Evolutionary conservation across 116 monocot species (phyloP).

Genomic region (Trichopus zeylanicus): DNA sequence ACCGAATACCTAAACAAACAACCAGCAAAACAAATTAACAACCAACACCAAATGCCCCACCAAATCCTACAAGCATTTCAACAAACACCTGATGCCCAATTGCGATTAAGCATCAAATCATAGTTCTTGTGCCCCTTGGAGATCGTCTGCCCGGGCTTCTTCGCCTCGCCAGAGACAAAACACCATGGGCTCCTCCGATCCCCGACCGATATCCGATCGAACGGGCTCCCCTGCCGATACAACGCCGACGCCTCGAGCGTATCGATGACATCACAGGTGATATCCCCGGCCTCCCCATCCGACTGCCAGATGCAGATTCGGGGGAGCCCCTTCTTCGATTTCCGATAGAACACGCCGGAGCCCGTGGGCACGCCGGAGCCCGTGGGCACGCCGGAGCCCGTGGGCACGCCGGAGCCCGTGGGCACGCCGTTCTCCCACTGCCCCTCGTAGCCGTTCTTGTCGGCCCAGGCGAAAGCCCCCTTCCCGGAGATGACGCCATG

Average conservation of each 20-base stretch:
- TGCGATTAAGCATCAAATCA: constrained; percentile 37
- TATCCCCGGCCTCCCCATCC: constrained; percentile 78
- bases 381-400: too few species aligned
- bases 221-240: constrained; percentile 28
- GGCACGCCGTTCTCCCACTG: constrained; percentile 79
- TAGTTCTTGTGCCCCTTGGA: constrained; percentile 91
- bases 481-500: constrained; percentile 42
- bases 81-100: constrained; percentile 63
- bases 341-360: constrained; percentile 65
- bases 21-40: too few species aligned
- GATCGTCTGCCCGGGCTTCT: constrained; percentile 70
- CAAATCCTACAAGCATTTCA: neutral
- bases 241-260: constrained; percentile 67
- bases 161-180: constrained; percentile 29
- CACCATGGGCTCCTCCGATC: constrained; percentile 29
- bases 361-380: constrained; percentile 75
- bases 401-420: constrained; percentile 59
- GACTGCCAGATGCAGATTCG: constrained; percentile 93
- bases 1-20: constrained; percentile 57
- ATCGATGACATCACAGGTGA: constrained; percentile 89
- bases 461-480: constrained; percentile 49
- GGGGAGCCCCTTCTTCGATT: constrained; percentile 44
- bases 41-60: too few species aligned
- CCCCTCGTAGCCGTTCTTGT: constrained; percentile 62
- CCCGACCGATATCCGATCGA: constrained; percentile 11